phyloP scores from a whole-genome alignment of 345 rosid species.

The Eucalyptus polyanthemos region DNA sequence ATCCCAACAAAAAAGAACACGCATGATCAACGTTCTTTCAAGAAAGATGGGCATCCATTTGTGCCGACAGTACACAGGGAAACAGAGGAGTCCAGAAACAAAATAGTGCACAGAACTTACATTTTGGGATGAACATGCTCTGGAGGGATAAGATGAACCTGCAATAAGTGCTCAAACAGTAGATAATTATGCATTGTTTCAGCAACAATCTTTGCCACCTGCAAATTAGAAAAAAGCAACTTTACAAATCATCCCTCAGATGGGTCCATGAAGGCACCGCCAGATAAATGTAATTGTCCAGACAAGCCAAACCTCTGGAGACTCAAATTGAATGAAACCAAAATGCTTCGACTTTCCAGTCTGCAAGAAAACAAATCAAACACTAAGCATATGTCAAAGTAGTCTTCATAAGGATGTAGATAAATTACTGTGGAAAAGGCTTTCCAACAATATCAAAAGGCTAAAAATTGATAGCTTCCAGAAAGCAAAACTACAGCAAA shows the following conservation, averaged over 20 bases:
- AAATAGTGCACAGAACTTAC: constrained; percentile 23
- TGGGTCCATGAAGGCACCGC: background rate
- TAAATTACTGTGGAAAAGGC: background rate
- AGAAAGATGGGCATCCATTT: background rate
- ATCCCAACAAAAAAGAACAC: background rate
- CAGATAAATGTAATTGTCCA: background rate
- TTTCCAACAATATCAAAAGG: background rate
- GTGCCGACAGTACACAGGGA: background rate
- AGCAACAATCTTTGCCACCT: constrained; percentile 94
- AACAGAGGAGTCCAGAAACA: background rate
- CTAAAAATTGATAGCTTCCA: background rate
- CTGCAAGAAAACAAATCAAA: constrained; percentile 20
- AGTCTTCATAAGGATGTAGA: background rate
- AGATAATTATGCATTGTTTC: constrained; percentile 82
- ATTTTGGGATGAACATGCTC: constrained; percentile 72
- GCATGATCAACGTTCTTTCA: background rate
- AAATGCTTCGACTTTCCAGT: constrained; percentile 93
- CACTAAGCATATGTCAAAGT: background rate
- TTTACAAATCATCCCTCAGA: background rate
- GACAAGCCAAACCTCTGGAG: constrained; percentile 48
- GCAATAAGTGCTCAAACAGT: constrained; percentile 77
- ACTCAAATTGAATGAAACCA: constrained; percentile 79
- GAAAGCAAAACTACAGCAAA: background rate
- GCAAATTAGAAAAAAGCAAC: background rate
- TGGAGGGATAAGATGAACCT: constrained; percentile 55